Percentiles rank a stretch among this genome's conserved stretches.
phyloP scores from a whole-genome alignment of 208 protist genomes.

The Acanthamoeba royreba region DNA sequence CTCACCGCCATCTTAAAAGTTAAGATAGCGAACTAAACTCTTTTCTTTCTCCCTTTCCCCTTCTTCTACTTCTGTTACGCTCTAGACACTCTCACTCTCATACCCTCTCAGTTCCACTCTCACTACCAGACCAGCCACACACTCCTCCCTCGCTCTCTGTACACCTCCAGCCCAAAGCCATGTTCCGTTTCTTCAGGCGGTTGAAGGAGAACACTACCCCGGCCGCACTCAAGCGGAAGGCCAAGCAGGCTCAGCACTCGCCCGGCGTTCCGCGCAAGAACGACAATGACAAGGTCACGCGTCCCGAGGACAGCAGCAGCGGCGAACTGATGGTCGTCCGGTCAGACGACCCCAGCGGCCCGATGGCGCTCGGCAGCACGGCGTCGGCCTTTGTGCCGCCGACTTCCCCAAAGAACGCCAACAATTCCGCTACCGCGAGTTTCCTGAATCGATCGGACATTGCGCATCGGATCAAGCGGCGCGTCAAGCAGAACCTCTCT shows the following conservation, averaged over 20 bases:
- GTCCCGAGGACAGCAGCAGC: neutral
- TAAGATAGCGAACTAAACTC: too few relatives aligned
- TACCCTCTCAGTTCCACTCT: too few relatives aligned
- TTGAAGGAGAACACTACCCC: neutral
- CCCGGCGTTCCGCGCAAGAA: neutral
- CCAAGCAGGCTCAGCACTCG: neutral
- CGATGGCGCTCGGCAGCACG: neutral
- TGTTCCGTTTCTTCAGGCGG: neutral
- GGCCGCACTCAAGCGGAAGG: neutral
- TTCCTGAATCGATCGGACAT: too few relatives aligned
- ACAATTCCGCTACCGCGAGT: neutral
- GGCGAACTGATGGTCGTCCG: neutral
- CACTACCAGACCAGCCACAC: too few relatives aligned
- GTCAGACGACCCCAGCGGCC: neutral
- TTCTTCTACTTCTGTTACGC: too few relatives aligned
- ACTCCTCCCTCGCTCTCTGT: too few relatives aligned
- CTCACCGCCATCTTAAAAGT: too few relatives aligned
- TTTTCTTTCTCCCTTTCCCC: too few relatives aligned
- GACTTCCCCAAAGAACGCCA: neutral
- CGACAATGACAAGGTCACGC: neutral
- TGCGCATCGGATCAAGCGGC: neutral
- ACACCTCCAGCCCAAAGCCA: too few relatives aligned
- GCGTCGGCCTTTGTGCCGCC: neutral
- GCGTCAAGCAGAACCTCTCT: neutral
- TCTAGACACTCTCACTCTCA: too few relatives aligned